A percentile compares a stretch with the other conserved stretches of the same genome.
These are phyloP conservation scores for Ogataea corticis DNA, from an alignment of 805 yeast species.

Conservation along the genomic window DNA sequence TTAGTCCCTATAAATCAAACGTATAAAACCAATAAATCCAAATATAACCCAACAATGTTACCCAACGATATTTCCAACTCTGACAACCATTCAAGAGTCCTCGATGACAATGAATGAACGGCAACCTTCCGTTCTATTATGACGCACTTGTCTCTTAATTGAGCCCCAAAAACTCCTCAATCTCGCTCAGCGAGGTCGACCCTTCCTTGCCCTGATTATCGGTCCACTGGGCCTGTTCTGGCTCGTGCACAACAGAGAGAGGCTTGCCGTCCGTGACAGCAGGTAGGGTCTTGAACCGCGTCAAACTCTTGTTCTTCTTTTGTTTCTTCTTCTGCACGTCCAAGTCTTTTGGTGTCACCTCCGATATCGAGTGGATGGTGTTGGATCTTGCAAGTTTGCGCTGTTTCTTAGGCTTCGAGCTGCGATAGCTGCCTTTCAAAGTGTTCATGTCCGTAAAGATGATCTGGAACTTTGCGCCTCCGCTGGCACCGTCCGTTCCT, in stretches of 20 bases:
- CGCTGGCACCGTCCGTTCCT: slow-evolving; percentile 33
- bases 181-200: slow-evolving; percentile 9
- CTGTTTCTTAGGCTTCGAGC: slow-evolving; percentile 12
- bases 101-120: too few species aligned
- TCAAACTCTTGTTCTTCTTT: slow-evolving; percentile 12
- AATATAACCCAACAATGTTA: neutral
- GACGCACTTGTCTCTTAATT: neutral
- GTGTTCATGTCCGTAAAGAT: slow-evolving; percentile 44
- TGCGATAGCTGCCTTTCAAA: slow-evolving; percentile 23
- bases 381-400: slow-evolving; percentile 20
- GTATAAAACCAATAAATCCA: too few species aligned
- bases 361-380: slow-evolving; percentile 16
- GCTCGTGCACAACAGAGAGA: neutral
- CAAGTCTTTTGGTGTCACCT: neutral
- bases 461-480: slow-evolving; percentile 48
- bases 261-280: neutral
- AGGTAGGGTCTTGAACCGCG: slow-evolving; percentile 13
- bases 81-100: too few species aligned
- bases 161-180: slow-evolving; percentile 3
- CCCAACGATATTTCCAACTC: slow-evolving; percentile 1
- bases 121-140: neutral
- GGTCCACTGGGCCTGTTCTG: neutral
- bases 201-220: neutral
- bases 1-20: too few species aligned
- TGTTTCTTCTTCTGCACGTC: slow-evolving; percentile 11